These are phyloP conservation scores for Dryadomyces quercivorus DNA, from an alignment of 2,329 filamentous ascomycete genomes.

Conservation along the genomic window DNA sequence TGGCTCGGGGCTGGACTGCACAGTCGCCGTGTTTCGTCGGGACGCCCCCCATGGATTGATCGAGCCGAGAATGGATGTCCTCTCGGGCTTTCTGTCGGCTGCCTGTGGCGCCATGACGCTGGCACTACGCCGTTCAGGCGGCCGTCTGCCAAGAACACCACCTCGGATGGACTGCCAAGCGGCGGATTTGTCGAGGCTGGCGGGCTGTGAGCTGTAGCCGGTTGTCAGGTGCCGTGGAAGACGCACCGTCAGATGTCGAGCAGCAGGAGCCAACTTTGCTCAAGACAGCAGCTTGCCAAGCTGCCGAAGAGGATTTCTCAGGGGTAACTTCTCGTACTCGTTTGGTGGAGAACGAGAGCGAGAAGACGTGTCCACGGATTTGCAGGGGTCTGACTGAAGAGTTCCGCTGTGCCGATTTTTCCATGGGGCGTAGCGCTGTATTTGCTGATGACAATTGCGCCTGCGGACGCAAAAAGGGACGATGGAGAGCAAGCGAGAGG, in stretches of 20 bases:
- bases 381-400: too few relatives aligned
- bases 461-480: not conserved
- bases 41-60: slow-evolving; percentile 47
- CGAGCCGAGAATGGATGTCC: slow-evolving; percentile 43
- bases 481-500: too few relatives aligned
- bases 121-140: not conserved
- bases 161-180: not conserved
- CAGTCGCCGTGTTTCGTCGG: slow-evolving; percentile 16
- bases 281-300: too few relatives aligned
- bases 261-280: too few relatives aligned
- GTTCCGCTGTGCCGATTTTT: too few relatives aligned
- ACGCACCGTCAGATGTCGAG: not conserved
- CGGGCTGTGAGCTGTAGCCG: not conserved
- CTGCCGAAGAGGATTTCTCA: not conserved
- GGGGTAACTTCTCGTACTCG: not conserved
- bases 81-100: slow-evolving; percentile 40
- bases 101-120: slow-evolving; percentile 22
- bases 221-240: not conserved
- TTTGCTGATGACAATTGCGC: not conserved
- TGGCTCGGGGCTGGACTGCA: not conserved
- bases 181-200: not conserved
- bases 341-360: not conserved
- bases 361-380: not conserved
- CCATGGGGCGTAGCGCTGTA: too few relatives aligned
- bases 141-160: not conserved